phyloP scores from a whole-genome alignment of 345 rosid species.

The thale cress (Arabidopsis thaliana) region DNA sequence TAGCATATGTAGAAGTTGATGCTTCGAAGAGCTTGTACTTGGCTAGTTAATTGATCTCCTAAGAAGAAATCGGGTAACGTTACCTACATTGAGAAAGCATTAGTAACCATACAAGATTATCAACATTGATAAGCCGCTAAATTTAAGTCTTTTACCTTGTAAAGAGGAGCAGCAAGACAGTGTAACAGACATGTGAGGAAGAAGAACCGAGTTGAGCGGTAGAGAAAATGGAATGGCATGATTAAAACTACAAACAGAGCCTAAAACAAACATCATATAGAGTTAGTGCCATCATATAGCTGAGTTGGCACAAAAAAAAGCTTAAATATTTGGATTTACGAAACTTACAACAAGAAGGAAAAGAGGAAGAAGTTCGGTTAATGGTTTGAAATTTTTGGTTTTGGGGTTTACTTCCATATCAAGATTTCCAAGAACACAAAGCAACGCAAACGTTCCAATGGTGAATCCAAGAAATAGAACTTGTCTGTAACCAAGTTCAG shows the following conservation, averaged over 20 bases:
- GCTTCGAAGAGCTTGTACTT: slow-evolving; percentile 68
- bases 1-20: slow-evolving; percentile 60
- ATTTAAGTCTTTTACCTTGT: slow-evolving; percentile 41
- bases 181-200: slow-evolving; percentile 45
- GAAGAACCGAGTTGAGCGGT: slow-evolving; percentile 50
- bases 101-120: slow-evolving; percentile 36
- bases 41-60: slow-evolving; percentile 72
- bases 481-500: slow-evolving; percentile 69
- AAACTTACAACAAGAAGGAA: slow-evolving; percentile 46
- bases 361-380: slow-evolving; percentile 61
- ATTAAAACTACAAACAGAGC: slow-evolving; percentile 50
- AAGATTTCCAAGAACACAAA: slow-evolving; percentile 59
- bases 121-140: background rate
- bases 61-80: slow-evolving; percentile 65
- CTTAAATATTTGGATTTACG: background rate
- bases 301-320: background rate
- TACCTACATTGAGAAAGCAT: slow-evolving; percentile 52
- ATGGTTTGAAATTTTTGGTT: slow-evolving; percentile 45
- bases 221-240: slow-evolving; percentile 57
- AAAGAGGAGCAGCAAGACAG: slow-evolving; percentile 50
- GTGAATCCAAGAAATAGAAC: slow-evolving; percentile 58
- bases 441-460: slow-evolving; percentile 59
- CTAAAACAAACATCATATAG: slow-evolving; percentile 47
- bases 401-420: slow-evolving; percentile 58
- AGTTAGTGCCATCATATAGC: slow-evolving; percentile 11